These are phyloP conservation scores for Staphylotrichum longicolle DNA, from an alignment of 495 filamentous ascomycete species.

Conservation along the genomic window DNA sequence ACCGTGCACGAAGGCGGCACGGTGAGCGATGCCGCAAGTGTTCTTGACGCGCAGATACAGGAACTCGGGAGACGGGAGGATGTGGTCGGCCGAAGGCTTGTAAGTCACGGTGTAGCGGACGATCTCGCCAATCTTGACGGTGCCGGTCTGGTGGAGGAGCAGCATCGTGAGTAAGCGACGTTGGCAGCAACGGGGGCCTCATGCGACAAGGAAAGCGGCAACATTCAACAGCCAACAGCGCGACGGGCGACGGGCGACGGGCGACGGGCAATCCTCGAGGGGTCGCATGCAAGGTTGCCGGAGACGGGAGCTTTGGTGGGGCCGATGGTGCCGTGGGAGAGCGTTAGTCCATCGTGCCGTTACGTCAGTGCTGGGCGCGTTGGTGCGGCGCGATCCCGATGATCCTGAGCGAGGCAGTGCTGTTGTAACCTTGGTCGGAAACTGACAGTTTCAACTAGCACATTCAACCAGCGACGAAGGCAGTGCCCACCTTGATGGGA, in stretches of 20 bases:
- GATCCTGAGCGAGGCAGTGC: background rate
- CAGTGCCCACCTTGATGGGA: background rate
- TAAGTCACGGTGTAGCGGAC: constrained; percentile 91
- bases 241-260: background rate
- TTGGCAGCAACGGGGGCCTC: constrained; percentile 2
- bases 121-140: constrained; percentile 88
- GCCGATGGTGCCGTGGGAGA: constrained; percentile 7
- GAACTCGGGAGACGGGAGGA: constrained; percentile 73
- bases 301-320: background rate
- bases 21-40: constrained; percentile 81
- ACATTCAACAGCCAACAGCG: background rate
- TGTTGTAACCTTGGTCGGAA: too few species aligned
- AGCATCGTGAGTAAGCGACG: constrained; percentile 59
- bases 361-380: background rate
- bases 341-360: constrained; percentile 11
- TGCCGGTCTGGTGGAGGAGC: constrained; percentile 82
- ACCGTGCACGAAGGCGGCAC: constrained; percentile 93
- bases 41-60: constrained; percentile 88
- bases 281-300: background rate
- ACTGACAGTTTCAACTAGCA: too few species aligned
- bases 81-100: constrained; percentile 80
- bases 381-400: background rate
- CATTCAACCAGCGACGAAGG: too few species aligned
- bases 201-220: constrained; percentile 1
- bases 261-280: background rate